phyloP scores from a whole-genome alignment of 2,329 filamentous ascomycete species.

The Verticillium nubilum region DNA sequence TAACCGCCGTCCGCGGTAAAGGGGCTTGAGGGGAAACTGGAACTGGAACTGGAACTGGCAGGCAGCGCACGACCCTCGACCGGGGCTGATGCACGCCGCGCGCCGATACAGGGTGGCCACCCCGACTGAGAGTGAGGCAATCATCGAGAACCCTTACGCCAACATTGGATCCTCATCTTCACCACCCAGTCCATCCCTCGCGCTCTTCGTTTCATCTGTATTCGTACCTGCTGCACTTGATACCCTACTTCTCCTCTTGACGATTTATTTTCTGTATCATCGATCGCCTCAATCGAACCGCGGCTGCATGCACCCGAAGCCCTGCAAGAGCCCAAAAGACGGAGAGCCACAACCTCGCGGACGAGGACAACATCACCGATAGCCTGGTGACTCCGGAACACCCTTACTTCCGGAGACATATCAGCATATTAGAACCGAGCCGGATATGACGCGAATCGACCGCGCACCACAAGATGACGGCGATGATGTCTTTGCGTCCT shows the following conservation, averaged over 20 bases:
- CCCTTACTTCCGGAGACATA: background rate
- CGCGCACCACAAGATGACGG: background rate
- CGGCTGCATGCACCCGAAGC: background rate
- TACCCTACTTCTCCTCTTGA: background rate
- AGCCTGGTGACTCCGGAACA: background rate
- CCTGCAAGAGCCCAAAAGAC: background rate
- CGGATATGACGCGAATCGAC: background rate
- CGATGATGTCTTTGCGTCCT: constrained; percentile 38
- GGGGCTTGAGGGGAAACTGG: background rate
- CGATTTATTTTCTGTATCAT: background rate
- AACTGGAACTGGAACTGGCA: background rate
- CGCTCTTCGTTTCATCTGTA: background rate
- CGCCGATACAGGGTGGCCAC: background rate
- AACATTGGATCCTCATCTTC: background rate
- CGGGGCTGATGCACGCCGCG: background rate
- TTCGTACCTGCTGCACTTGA: background rate
- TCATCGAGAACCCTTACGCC: background rate
- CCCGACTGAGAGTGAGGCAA: background rate
- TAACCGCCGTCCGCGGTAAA: background rate
- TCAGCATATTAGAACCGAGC: background rate
- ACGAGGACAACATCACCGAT: background rate
- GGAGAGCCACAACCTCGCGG: background rate
- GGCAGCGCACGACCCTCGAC: background rate
- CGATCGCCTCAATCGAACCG: background rate
- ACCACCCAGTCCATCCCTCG: background rate